Evolutionary conservation across 192 early-diverging fungal species (phyloP), one percentile per base, ranked within the genome.

Genomic region (Ambispora gerdemannii): DNA sequence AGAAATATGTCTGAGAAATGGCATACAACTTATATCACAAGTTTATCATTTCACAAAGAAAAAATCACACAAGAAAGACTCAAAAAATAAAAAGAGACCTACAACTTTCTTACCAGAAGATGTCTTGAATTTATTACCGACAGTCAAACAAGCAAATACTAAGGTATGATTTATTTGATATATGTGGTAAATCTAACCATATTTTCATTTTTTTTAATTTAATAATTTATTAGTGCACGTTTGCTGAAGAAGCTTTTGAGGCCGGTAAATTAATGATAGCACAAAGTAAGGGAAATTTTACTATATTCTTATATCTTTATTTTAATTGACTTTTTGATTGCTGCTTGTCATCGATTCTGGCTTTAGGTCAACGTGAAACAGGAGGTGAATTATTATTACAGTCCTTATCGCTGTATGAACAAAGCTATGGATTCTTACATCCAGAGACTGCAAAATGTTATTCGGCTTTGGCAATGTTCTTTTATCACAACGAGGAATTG

Each of bases 201-300:
- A 43, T 43, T 43, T 43, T 43, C 38, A 43, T 10, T 43, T 43
- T 43, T 10, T 43, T 15, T 43, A 6, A 43, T 43, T 43, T 43
- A 43, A 10, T 6, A 6, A 15, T 43, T 43, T 66, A 80, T 49
- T 77, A 82, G 59, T 80, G 84, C 24, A 77, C 82, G 15, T 92
- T 96, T 80, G 96, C 92, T 22, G 93, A 96, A 75, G 93, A 97
- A 73, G 85, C 91, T 0, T 89, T 92, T 67, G 94, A 96, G 73
- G 91, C 93, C 34, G 96, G 90, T 15, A 86, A 89, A 55, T 80
- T 88, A 72, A 86, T 81, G 25, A 74, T 96, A 52, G 82, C 90
- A 15, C 88, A 93, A 75, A 90, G 67, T 70, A 69, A n/a, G 15
- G 3, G 32, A 52, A 32, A 66, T 20, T 20, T 34, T n/a, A 7